These are phyloP conservation scores for Daldinia childiae DNA, from an alignment of 495 filamentous ascomycete species.

Conservation along the genomic window DNA sequence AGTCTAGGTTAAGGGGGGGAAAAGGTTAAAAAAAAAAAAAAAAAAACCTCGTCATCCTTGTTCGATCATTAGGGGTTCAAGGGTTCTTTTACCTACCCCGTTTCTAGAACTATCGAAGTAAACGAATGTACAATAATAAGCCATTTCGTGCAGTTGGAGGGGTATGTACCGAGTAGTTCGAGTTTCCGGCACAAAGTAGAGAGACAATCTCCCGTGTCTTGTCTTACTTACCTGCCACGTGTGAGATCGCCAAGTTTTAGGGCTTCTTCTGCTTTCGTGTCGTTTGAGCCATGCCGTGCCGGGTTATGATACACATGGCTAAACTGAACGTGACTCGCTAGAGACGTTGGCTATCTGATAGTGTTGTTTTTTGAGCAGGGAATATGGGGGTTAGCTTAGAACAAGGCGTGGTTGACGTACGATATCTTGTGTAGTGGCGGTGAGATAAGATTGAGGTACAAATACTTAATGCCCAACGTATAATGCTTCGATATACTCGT, in stretches of 20 bases:
- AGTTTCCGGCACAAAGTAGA: constrained; percentile 26
- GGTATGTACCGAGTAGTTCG: constrained; percentile 29
- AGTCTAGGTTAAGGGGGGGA: background rate
- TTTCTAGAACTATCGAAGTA: constrained; percentile 5
- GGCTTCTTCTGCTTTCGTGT: constrained; percentile 8
- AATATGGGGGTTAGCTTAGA: constrained; percentile 15
- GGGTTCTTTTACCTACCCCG: background rate
- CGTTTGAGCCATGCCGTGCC: constrained; percentile 13
- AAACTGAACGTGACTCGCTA: constrained; percentile 13
- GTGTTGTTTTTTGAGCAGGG: constrained; percentile 7
- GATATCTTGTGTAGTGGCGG: constrained; percentile 30
- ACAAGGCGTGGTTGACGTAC: background rate
- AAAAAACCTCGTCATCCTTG: background rate
- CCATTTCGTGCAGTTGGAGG: constrained; percentile 37
- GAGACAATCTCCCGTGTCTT: constrained; percentile 38
- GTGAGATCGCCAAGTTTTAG: constrained; percentile 38
- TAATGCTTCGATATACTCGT: background rate
- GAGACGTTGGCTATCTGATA: constrained; percentile 7
- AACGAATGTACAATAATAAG: constrained; percentile 9
- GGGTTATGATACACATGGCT: constrained; percentile 17
- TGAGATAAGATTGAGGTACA: constrained; percentile 35
- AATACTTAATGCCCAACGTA: background rate
- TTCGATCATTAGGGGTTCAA: background rate
- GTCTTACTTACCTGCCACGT: constrained; percentile 40
- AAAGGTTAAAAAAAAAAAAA: background rate